Base-by-base conservation (phyloP, 257 asterid genomes). In the Pogostemon cablin region DNA sequence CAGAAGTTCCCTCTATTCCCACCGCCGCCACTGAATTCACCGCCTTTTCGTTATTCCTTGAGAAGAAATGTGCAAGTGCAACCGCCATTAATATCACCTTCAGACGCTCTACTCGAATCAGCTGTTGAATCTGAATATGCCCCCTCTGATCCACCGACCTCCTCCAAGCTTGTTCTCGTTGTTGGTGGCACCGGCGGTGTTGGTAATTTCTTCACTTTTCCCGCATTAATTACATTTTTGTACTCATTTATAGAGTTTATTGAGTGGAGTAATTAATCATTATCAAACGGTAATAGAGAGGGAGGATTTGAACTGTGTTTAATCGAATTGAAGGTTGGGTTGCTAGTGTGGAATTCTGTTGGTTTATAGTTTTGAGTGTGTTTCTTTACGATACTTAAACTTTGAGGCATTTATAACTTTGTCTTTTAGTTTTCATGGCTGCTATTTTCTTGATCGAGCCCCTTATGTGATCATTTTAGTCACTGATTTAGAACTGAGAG, bases 131-230 rank as follows among this genome's bases (percentile, higher is more conserved):
- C 82, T 1, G 3, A 11, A 9, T 60, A 25, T 25, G 32, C 32
- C 32, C 32, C 73, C 69, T 15, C 85, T 44, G 84, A 79, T 4
- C 50, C 82, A 38, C 39, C 71, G 68, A 78, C 86, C 15, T 81
- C 86, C 15, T 83, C 93, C 20, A 93, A 87, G 88, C 87, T 88
- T 2, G 96, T 93, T 78, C 96, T 93, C 64, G 98, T 93, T 25
- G 85, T 88, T 79, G 98, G 98, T 41, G 97, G 93, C 79, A 81
- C 97, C 49, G 98, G 98, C n/a, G 98, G 98, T 40, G 98, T 93
- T 70, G 98, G 98, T 92, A 76, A 85, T 65, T n/a, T 52, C 39
- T 12, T 2, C 58, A n/a, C 6, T 15, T 65, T 53, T 10, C 25
- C 7, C 7, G 55, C 20, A 52, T 9, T n/a, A 2, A 17, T 37